A percentile compares a stretch with the other conserved stretches of the same genome.
These are phyloP conservation scores for Coemansia sp. DNA, from an alignment of 192 early-diverging fungal genomes.

Conservation along the genomic window DNA sequence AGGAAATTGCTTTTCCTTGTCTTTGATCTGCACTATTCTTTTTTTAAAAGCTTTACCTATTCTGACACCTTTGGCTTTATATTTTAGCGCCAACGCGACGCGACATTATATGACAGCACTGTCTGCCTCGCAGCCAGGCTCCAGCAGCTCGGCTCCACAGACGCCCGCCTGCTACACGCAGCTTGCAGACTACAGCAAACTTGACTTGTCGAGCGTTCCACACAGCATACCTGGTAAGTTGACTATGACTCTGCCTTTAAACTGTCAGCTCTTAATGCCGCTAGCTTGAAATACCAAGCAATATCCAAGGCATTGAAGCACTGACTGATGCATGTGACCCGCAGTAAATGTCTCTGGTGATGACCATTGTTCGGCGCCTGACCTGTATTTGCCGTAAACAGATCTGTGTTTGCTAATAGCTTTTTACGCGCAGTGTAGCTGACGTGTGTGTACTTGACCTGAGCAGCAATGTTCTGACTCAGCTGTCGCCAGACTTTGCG, in stretches of 20 bases:
- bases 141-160: not conserved
- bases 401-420: not conserved
- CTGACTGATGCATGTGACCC: no score
- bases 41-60: not conserved
- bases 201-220: slow-evolving; percentile 21
- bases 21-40: no score
- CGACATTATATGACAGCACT: not conserved
- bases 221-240: slow-evolving; percentile 34
- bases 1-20: no score
- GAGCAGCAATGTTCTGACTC: slow-evolving; percentile 34
- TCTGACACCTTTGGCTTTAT: not conserved
- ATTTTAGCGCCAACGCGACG: not conserved
- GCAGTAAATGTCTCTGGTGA: no score
- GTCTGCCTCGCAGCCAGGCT: not conserved
- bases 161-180: not conserved
- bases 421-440: slow-evolving; percentile 15
- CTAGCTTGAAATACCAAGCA: no score
- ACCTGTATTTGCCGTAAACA: no score
- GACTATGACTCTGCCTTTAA: not conserved
- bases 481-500: slow-evolving; percentile 38
- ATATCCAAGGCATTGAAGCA: no score
- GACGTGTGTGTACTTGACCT: slow-evolving; percentile 28
- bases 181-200: slow-evolving; percentile 22
- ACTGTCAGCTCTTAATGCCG: no score
- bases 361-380: no score